These are phyloP conservation scores for Bathelium albidoporum DNA, from an alignment of 495 filamentous ascomycete species.

Conservation along the genomic window DNA sequence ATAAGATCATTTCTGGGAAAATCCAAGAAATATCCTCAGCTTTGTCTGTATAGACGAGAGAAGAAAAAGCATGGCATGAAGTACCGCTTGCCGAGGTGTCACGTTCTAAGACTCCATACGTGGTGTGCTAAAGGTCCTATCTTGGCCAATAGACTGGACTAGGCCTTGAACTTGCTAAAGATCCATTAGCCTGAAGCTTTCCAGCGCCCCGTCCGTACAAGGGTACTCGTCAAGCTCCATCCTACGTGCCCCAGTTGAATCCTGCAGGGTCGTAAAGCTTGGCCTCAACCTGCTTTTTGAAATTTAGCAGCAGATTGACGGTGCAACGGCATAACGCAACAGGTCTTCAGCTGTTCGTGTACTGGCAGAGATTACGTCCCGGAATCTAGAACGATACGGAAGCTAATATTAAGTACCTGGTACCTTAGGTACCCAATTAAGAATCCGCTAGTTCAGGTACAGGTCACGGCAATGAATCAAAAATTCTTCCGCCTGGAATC, in stretches of 20 bases:
- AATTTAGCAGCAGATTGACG: no score
- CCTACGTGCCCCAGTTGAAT: not conserved
- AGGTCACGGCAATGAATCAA: no score
- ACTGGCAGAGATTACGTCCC: no score
- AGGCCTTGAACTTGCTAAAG: not conserved
- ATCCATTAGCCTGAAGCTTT: not conserved
- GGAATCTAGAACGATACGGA: no score
- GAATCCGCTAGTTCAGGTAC: no score
- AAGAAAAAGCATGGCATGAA: not conserved
- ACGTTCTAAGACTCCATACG: not conserved
- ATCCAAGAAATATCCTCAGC: not conserved
- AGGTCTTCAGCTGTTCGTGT: no score
- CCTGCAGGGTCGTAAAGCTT: not conserved
- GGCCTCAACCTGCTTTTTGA: not conserved
- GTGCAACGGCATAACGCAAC: no score
- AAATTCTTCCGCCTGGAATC: no score
- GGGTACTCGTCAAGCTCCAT: not conserved
- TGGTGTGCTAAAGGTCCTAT: not conserved
- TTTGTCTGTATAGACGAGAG: not conserved
- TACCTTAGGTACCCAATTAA: no score
- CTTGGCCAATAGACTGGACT: not conserved
- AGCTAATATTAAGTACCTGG: no score
- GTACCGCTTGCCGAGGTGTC: not conserved
- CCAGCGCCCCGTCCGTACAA: not conserved
- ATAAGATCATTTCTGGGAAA: not conserved